Conservation (phyloP, 2,329 filamentous ascomycete genomes). For the Madurella fahalii region DNA sequence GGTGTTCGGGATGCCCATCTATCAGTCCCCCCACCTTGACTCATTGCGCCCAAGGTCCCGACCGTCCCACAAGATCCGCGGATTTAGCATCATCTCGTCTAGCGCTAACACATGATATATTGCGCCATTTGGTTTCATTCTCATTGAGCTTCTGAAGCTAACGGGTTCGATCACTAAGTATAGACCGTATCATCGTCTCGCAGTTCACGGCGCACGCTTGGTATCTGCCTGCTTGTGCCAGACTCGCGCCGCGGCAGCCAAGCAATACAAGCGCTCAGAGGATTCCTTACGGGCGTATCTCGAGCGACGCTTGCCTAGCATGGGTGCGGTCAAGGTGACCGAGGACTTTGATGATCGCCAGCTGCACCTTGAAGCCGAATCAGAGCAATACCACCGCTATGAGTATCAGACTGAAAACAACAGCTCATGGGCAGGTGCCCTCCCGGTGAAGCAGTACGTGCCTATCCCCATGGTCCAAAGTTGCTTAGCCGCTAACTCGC, state of each 20-base stretch:
- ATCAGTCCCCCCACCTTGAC: not conserved
- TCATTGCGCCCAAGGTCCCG: not conserved
- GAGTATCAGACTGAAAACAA: slow-evolving; percentile 86
- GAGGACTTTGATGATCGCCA: slow-evolving; percentile 67
- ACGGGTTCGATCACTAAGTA: not conserved
- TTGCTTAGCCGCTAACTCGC: slow-evolving; percentile 16
- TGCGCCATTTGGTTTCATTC: not conserved
- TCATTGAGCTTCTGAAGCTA: not conserved
- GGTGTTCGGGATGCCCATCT: too few species aligned
- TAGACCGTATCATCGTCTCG: not conserved
- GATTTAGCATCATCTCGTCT: slow-evolving; percentile 1
- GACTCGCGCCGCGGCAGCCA: slow-evolving; percentile 1
- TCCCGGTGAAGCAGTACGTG: slow-evolving; percentile 85
- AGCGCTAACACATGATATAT: not conserved
- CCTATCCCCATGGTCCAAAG: not conserved
- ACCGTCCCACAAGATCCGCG: not conserved
- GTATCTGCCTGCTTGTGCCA: slow-evolving; percentile 1
- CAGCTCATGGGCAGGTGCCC: slow-evolving; percentile 83
- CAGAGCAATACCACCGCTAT: slow-evolving; percentile 64
- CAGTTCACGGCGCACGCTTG: not conserved
- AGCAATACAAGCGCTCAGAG: slow-evolving; percentile 1
- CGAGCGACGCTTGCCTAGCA: slow-evolving; percentile 56
- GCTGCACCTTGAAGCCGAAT: slow-evolving; percentile 56
- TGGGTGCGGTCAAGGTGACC: slow-evolving; percentile 50
- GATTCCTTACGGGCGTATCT: slow-evolving; percentile 6